phyloP scores from a whole-genome alignment of 345 rosid genomes.

The Leavenworthia alabamica region DNA sequence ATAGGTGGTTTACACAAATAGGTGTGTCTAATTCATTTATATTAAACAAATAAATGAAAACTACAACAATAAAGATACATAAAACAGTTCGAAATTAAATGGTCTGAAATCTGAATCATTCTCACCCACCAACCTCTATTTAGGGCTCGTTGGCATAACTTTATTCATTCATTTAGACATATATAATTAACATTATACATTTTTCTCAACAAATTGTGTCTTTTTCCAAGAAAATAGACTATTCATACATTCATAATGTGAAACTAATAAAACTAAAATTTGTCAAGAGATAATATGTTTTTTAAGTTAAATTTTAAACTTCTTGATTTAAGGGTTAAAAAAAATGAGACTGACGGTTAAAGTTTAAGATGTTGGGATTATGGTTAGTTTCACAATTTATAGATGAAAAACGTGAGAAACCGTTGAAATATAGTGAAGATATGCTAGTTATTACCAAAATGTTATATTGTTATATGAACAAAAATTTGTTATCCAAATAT shows the following conservation, averaged over 20 bases:
- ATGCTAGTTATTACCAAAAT: no score
- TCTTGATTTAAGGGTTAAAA: no score
- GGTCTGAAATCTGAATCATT: slow-evolving; percentile 8
- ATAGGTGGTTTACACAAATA: background rate
- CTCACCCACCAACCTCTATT: slow-evolving; percentile 17
- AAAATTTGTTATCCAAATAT: no score
- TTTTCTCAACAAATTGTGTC: background rate
- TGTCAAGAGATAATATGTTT: no score
- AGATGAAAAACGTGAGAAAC: background rate
- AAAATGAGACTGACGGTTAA: background rate
- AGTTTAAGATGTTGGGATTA: background rate
- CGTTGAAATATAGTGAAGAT: background rate
- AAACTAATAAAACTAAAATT: background rate
- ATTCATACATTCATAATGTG: background rate
- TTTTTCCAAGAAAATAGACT: background rate
- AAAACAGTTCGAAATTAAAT: slow-evolving; percentile 22
- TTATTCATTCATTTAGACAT: slow-evolving; percentile 18
- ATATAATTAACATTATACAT: background rate
- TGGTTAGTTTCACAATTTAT: background rate
- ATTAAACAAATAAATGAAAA: background rate
- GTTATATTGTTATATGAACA: no score
- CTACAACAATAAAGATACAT: slow-evolving; percentile 6
- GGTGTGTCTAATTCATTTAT: background rate
- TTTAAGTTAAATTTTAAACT: no score
- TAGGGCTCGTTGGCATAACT: slow-evolving; percentile 23